Evolutionary conservation across 2,329 filamentous ascomycete genomes (phyloP), one percentile per base, ranked within the genome.

Genomic region (Gliomastix tumulicola): DNA sequence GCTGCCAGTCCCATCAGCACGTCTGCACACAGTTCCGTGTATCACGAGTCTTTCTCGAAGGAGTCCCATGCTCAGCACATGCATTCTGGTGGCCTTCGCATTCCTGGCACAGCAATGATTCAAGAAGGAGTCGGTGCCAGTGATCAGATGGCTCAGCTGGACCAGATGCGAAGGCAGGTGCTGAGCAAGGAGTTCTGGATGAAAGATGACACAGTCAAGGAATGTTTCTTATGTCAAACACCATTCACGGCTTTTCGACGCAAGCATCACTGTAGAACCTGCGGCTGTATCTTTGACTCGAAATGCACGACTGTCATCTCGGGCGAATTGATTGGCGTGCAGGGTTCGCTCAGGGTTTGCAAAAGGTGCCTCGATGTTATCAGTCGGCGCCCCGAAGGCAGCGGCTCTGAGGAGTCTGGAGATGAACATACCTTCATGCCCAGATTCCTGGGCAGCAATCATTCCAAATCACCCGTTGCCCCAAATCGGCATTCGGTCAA

Each of bases 141-240:
- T 3, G 76, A 77, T 41, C 65, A 68, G 34, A 76, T 81, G 40
- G 71, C 75, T 8, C 71, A 75, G 37, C 62, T 83, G 7, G 77
- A 78, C 34, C 82, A 84, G 47, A 83, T 95, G 69, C 79, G 84
- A 43, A 85, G 87, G 50, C 88, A 90, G 52, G 82, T 98, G 7
- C 65, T 97, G 32, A 94, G 86, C 56, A 92, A 89, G 52, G 89
- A 97, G 48, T 97, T 95, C 49, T 97, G 90, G 92, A 98, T 98
- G 92, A 86, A 88, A 41, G 92, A 98, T 55, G 92, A 97, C 53
- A 96, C 94, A 44, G 94, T 90, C 41, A 97, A 94, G 55, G 90
- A 96, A 50, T 98, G 92, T 53, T 98, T 96, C 55, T 77, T 87
- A 31, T 98, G 92, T 51, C 87, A 87, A 31, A 84, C 87, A 40